Percentiles rank a stretch among this genome's conserved stretches.
Conservation (phyloP, 441 rosid species). For the Erodium chrysanthum region DNA sequence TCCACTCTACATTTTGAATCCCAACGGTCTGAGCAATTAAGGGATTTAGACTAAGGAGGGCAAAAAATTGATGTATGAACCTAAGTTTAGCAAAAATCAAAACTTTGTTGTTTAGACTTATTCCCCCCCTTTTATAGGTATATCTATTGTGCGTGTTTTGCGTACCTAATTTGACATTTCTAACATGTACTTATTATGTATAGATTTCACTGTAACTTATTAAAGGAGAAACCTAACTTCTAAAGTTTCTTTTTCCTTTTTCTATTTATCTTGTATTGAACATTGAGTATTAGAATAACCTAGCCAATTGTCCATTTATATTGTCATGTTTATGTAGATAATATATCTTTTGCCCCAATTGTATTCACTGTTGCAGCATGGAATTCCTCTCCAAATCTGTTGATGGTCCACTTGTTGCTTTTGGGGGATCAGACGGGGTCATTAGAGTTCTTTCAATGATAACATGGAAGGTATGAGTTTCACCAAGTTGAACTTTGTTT, state of each 20-base stretch:
- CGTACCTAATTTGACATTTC: background rate
- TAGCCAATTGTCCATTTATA: constrained; percentile 4
- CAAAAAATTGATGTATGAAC: too few species aligned
- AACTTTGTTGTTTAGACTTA: background rate
- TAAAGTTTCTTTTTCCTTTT: background rate
- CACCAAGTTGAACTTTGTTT: background rate
- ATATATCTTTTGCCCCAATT: background rate
- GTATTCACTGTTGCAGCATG: constrained; percentile 49
- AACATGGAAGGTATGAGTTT: constrained; percentile 77
- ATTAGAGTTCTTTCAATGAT: constrained; percentile 97
- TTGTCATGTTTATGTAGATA: constrained; percentile 6
- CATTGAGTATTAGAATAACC: background rate
- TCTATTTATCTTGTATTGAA: background rate
- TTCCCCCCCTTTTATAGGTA: background rate
- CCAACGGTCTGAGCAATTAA: too few species aligned
- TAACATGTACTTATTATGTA: background rate
- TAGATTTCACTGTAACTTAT: background rate
- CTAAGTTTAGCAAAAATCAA: too few species aligned
- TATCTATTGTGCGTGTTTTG: background rate
- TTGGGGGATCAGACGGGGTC: constrained; percentile 95
- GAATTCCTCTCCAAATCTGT: constrained; percentile 78
- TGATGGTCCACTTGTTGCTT: constrained; percentile 94
- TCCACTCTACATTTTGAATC: too few species aligned
- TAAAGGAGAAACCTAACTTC: background rate
- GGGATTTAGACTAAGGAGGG: too few species aligned